Base-by-base conservation (phyloP, 306 rosid species). In the Comarum palustre region DNA sequence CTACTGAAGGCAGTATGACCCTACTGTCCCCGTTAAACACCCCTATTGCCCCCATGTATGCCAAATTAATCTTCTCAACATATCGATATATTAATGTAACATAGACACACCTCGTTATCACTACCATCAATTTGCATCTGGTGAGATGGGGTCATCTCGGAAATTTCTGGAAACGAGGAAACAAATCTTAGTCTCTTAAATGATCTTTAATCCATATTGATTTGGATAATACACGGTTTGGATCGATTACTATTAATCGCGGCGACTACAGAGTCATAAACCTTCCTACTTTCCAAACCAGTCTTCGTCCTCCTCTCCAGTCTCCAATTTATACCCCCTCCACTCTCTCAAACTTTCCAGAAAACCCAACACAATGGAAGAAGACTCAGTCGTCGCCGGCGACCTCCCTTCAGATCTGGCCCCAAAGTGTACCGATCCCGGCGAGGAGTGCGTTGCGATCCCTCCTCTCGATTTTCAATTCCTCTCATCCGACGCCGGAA, bases 401-500 rank as follows among this genome's bases (percentile, higher is more conserved):
- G 34, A 27, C 6, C 14, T 1, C 9, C 24, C 24, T 61, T 24
- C 43, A 29, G 65, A 29, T 59, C 65, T 29, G 39, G 5, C 8
- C n/a, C 38, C 4, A 2, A 29, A 59, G 12, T 1, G 34, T 51
- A 66, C 39, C 15, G 71, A 84, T 50, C 83, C 66, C 72, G 42
- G 89, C 2, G 68, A 75, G 6, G 87, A 86, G 4, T 59, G 72
- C 43, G 79, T 90, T 1, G 80, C 88, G 57, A 62, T 84, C 27
- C 97, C 95, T 0, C 86, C 89, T 59, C 76, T 90, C 46, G 97
- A 95, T 55, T 67, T 84, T 16, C 74, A 83, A 1, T 88, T 88
- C 52, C 74, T 82, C 65, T 54, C 87, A 0, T 77, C 80, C 17
- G 66, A 42, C 66, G 61, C 66, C 47, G 46, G 17, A 3, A 13